Percentiles rank a stretch among this genome's conserved stretches.
Evolutionary conservation across 2,329 filamentous ascomycete species (phyloP).

Genomic region (Xylariaceae sp.): DNA sequence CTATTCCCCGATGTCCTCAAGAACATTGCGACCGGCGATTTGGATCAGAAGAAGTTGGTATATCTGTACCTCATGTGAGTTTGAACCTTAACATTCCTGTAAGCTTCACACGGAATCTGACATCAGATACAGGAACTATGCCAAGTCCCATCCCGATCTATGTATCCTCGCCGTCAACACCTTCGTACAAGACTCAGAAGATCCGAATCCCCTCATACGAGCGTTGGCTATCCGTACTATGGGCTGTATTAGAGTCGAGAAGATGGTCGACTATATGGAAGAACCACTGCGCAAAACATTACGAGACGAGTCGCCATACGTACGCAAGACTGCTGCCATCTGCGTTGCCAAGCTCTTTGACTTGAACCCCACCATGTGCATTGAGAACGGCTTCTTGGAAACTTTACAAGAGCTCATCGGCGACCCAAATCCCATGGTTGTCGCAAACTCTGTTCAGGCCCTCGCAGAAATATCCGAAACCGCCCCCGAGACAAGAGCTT

Average conservation of each 20-base stretch:
- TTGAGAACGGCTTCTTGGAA: constrained; percentile 96
- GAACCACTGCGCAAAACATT: constrained; percentile 94
- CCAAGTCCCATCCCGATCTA: constrained; percentile 96
- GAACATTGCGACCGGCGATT: constrained; percentile 91
- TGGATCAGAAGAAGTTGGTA: constrained; percentile 99
- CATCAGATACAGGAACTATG: constrained; percentile 74
- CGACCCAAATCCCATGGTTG: constrained; percentile 98
- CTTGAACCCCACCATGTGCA: constrained; percentile 83
- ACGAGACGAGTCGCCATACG: constrained; percentile 95
- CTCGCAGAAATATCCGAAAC: constrained; percentile 87
- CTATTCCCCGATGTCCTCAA: constrained; percentile 97
- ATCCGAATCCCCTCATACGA: constrained; percentile 92
- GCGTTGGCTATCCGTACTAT: constrained; percentile 95
- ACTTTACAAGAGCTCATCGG: constrained; percentile 92
- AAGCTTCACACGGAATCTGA: constrained; percentile 20
- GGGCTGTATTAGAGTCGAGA: constrained; percentile 97
- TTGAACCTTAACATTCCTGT: background rate
- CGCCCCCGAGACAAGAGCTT: constrained; percentile 82
- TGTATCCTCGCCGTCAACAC: constrained; percentile 99
- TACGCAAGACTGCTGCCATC: constrained; percentile 95
- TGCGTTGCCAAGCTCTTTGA: constrained; percentile 98
- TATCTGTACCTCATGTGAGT: constrained; percentile 94
- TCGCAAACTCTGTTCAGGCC: constrained; percentile 94
- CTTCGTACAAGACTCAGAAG: constrained; percentile 98
- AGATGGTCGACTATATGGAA: constrained; percentile 99